Evolutionary conservation across 768 basidiomycete genomes (phyloP).

Genomic region (Russula sp.): DNA sequence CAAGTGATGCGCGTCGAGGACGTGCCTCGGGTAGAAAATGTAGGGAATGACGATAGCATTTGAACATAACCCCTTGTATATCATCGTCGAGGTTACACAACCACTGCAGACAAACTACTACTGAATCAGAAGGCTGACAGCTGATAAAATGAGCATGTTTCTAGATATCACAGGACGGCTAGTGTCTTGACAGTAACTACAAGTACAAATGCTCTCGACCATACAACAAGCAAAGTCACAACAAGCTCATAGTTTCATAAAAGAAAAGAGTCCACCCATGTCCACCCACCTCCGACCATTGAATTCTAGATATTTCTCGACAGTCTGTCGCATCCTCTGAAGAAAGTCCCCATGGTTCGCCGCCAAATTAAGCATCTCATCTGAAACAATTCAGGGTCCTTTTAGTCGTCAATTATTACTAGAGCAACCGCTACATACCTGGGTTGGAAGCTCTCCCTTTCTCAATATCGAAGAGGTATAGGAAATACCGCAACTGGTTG

Average conservation of each 20-base stretch:
- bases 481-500: conserved; percentile 84
- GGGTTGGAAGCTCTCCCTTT: conserved; percentile 58
- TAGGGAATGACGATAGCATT: conserved; percentile 27
- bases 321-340: conserved; percentile 49
- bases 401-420: conserved; percentile 2
- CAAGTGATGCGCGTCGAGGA: conserved; percentile 64
- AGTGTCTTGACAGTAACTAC: conserved; percentile 14
- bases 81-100: conserved; percentile 58
- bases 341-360: conserved; percentile 53
- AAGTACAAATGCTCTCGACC: conserved; percentile 14
- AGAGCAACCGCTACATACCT: conserved; percentile 42
- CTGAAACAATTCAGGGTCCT: conserved; percentile 39
- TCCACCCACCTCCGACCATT: conserved; percentile 91
- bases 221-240: conserved; percentile 10
- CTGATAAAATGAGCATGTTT: conserved; percentile 17
- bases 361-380: conserved; percentile 52
- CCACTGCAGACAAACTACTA: conserved; percentile 38
- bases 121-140: conserved; percentile 14
- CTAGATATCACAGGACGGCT: background rate
- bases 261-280: conserved; percentile 73
- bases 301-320: conserved; percentile 78
- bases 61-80: conserved; percentile 59
- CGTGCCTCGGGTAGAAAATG: conserved; percentile 33
- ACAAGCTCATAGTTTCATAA: conserved; percentile 57
- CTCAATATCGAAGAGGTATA: conserved; percentile 70